Conservation (phyloP, 345 rosid genomes). For the Euphorbia lathyris region DNA sequence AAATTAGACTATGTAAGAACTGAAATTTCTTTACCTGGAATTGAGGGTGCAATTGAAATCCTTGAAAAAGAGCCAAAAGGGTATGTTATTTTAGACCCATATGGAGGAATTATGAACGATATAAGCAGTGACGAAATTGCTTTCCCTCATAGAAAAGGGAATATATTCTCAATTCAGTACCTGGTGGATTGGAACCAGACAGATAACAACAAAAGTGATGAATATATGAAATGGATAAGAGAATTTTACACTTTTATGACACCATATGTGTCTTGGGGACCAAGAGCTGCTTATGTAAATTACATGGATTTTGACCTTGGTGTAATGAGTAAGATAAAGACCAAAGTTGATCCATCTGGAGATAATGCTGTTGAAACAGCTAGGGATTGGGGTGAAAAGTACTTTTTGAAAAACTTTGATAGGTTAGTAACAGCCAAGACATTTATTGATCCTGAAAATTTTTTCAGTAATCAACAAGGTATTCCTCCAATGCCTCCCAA, state of each 20-base stretch:
- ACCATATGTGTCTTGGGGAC: constrained; percentile 26
- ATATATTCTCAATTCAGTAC: constrained; percentile 24
- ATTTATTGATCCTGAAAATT: constrained; percentile 22
- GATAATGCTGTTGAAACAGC: constrained; percentile 17
- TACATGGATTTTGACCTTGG: constrained; percentile 31
- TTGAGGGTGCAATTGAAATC: constrained; percentile 9
- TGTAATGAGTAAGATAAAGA: not conserved
- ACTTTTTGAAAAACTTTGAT: constrained; percentile 27
- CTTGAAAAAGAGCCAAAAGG: constrained; percentile 29
- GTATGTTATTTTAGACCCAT: constrained; percentile 28
- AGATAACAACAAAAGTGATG: constrained; percentile 9
- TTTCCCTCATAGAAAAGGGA: constrained; percentile 29
- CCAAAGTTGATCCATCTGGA: not conserved
- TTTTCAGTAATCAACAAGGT: constrained; percentile 26
- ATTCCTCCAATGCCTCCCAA: constrained; percentile 22
- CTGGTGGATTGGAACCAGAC: constrained; percentile 28
- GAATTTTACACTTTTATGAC: constrained; percentile 24
- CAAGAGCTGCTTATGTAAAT: constrained; percentile 30
- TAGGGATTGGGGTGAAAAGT: constrained; percentile 33
- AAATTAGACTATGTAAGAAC: constrained; percentile 26
- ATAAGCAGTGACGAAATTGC: constrained; percentile 26
- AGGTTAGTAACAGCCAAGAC: constrained; percentile 29
- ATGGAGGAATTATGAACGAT: constrained; percentile 24
- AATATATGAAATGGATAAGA: constrained; percentile 22
- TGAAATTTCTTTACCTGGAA: constrained; percentile 14